phyloP scores from a whole-genome alignment of 1,139 yeast species.

The Spencermartinsiella ligniputridi region DNA sequence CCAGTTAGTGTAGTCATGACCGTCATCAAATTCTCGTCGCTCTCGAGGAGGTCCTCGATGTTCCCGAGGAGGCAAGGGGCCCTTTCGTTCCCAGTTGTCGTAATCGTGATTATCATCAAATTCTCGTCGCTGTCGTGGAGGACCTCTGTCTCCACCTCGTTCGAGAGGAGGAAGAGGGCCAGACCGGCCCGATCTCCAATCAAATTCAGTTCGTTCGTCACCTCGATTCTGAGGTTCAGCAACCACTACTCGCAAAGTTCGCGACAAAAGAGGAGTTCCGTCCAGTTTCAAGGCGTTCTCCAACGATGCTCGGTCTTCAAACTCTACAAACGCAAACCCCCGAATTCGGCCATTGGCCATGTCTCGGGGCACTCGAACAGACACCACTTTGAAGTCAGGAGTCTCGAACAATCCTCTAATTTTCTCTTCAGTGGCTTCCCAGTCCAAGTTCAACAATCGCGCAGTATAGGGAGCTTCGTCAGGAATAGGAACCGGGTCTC shows the following conservation, averaged over 20 bases:
- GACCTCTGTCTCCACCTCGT: conserved; percentile 14
- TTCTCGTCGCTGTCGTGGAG: conserved; percentile 12
- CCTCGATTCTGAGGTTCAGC: conserved; percentile 59
- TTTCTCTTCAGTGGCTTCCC: conserved; percentile 68
- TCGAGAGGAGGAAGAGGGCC: conserved; percentile 31
- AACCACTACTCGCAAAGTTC: conserved; percentile 71
- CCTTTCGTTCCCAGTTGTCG: conserved; percentile 31
- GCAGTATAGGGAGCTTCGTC: conserved; percentile 91
- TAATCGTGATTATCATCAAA: conserved; percentile 27
- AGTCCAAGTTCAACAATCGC: conserved; percentile 78
- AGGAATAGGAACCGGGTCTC: conserved; percentile 80
- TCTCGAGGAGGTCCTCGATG: conserved; percentile 1
- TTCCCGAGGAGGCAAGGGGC: conserved; percentile 30
- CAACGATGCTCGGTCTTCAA: conserved; percentile 67
- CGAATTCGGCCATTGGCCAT: conserved; percentile 54
- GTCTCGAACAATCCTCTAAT: conserved; percentile 55
- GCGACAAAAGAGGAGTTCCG: conserved; percentile 67
- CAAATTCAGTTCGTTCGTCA: conserved; percentile 50
- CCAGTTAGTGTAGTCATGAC: conserved; percentile 39
- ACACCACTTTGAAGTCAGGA: conserved; percentile 56
- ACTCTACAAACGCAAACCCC: conserved; percentile 87
- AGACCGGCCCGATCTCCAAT: conserved; percentile 50
- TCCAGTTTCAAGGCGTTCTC: conserved; percentile 65
- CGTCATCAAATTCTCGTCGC: conserved; percentile 4
- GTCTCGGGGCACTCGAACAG: conserved; percentile 65